Conservation (phyloP, 73 alveolate species). For the Paramecium primaurelia region DNA sequence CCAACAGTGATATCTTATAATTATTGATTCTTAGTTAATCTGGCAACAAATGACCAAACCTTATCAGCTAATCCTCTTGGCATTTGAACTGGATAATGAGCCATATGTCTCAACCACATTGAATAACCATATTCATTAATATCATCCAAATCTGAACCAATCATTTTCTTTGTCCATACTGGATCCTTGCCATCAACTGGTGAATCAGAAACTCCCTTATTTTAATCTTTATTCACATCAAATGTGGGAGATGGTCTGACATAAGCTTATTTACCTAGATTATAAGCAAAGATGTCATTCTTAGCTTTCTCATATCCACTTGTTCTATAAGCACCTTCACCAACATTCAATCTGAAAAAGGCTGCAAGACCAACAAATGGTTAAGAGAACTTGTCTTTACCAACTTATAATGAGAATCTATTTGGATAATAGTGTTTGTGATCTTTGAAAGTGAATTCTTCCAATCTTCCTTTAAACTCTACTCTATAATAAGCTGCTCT, state of each 20-base stretch:
- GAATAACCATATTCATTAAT: conserved; percentile 19
- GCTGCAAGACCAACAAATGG: not conserved
- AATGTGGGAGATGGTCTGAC: conserved; percentile 2
- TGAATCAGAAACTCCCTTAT: conserved; percentile 11
- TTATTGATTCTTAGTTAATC: conserved; percentile 23
- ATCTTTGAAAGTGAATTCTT: conserved; percentile 11
- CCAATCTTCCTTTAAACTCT: not conserved
- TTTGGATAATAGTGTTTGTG: conserved; percentile 15
- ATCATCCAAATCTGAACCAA: not conserved
- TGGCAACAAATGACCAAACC: conserved; percentile 1
- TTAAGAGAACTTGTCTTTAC: not conserved
- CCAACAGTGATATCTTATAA: not conserved
- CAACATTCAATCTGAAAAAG: not conserved
- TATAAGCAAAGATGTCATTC: conserved; percentile 4
- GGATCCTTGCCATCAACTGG: conserved; percentile 26
- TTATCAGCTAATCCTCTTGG: not conserved
- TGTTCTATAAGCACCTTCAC: conserved; percentile 37
- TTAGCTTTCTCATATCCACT: not conserved
- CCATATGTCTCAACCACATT: not conserved
- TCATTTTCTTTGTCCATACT: not conserved
- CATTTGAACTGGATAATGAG: conserved; percentile 24
- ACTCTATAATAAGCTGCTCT: not conserved
- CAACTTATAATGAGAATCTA: not conserved
- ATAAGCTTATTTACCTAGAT: not conserved
- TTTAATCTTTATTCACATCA: not conserved